Percentiles rank a stretch among this genome's conserved stretches.
These are phyloP conservation scores for Larix kaempferi DNA, from an alignment of 75 land plant species.

Conservation along the genomic window DNA sequence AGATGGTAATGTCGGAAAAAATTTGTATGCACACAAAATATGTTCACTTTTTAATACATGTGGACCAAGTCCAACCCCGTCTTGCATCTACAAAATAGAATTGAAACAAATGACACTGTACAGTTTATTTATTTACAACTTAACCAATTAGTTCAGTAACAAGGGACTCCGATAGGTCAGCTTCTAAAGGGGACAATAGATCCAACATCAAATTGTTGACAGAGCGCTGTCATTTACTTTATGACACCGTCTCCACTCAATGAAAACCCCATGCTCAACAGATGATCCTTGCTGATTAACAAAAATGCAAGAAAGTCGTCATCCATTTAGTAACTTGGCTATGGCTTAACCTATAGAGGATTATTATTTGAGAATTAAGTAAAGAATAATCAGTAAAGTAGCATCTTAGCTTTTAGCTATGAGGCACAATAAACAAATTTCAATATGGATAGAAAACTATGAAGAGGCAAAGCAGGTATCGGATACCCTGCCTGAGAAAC, in stretches of 20 bases:
- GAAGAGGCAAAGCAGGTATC: not conserved
- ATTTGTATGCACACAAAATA: not conserved
- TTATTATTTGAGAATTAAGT: not conserved
- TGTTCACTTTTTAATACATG: slow-evolving; percentile 7
- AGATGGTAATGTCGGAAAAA: not conserved
- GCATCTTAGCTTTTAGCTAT: not conserved
- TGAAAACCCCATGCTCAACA: slow-evolving; percentile 9
- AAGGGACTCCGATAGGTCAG: slow-evolving; percentile 4
- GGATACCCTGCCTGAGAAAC: slow-evolving; percentile 10
- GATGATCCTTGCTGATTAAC: slow-evolving; percentile 10
- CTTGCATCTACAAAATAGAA: slow-evolving; percentile 2
- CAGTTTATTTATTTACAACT: not conserved
- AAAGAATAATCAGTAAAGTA: slow-evolving; percentile 6
- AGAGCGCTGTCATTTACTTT: not conserved
- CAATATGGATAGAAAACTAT: not conserved
- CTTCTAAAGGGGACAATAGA: not conserved
- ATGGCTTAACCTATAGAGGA: slow-evolving; percentile 2
- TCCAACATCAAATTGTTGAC: slow-evolving; percentile 8
- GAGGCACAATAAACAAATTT: slow-evolving; percentile 4
- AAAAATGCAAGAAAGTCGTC: slow-evolving; percentile 3
- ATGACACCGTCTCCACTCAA: slow-evolving; percentile 10
- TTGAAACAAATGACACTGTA: slow-evolving; percentile 1
- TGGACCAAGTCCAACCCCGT: not conserved
- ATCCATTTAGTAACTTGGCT: slow-evolving; percentile 1
- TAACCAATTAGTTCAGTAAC: not conserved